Evolutionary conservation across 345 rosid genomes (phyloP).

Genomic region (Syzygium aromaticum): DNA sequence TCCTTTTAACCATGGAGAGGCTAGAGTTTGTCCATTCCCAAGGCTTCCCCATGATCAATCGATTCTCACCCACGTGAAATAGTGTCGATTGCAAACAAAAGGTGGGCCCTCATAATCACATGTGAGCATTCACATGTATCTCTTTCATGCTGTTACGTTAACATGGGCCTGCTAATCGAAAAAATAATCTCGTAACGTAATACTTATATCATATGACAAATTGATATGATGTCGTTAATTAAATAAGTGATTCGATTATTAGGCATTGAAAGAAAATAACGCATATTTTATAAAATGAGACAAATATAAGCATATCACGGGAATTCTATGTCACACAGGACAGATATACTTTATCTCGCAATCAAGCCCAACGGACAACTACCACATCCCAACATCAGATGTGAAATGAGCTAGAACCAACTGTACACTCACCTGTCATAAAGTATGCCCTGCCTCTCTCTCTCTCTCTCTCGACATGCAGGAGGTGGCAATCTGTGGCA

Average conservation of each 20-base stretch:
- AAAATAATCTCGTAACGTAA: accelerated
- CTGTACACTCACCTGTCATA: background rate
- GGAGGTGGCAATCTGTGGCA: background rate
- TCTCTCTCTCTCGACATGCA: background rate
- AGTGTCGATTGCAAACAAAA: background rate
- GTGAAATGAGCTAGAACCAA: background rate
- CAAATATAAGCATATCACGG: background rate
- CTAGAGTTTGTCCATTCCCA: background rate
- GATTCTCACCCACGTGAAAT: background rate
- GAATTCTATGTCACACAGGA: accelerated
- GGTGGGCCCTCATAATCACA: background rate
- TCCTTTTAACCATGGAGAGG: no score
- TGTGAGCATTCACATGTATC: background rate
- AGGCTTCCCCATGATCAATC: background rate
- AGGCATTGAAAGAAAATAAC: background rate
- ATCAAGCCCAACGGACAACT: background rate
- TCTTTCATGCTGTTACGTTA: background rate
- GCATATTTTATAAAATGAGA: background rate
- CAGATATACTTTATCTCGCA: accelerated
- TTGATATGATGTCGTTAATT: accelerated
- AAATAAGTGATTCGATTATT: background rate
- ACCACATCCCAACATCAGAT: background rate
- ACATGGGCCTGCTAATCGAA: accelerated
- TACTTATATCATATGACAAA: background rate
- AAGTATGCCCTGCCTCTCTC: background rate